Percentiles rank a stretch among this genome's conserved stretches.
Conservation (phyloP, 2,329 filamentous ascomycete species). For the Ambrosiella cleistominuta region DNA sequence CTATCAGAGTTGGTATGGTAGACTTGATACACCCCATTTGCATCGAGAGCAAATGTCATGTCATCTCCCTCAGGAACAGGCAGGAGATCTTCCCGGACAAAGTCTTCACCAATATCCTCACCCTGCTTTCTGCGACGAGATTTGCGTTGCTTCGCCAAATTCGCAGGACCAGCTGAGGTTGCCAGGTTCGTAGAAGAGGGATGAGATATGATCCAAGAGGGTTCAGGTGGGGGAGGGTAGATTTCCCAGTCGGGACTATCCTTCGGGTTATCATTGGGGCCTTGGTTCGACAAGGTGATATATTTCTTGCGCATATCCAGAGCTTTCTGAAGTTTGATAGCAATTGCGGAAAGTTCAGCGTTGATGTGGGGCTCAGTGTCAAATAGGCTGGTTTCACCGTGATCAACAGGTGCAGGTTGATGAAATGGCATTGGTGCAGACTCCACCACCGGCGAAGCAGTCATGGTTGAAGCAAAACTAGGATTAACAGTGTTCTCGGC, state of each 20-base stretch:
- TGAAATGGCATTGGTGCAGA: background rate
- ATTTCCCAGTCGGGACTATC: slow-evolving; percentile 71
- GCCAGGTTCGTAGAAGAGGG: slow-evolving; percentile 9
- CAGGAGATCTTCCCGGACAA: slow-evolving; percentile 59
- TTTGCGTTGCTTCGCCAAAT: slow-evolving; percentile 16
- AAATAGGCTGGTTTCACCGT: slow-evolving; percentile 30
- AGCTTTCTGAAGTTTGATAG: slow-evolving; percentile 78
- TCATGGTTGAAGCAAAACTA: background rate
- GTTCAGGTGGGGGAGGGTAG: slow-evolving; percentile 81
- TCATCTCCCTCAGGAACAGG: slow-evolving; percentile 55
- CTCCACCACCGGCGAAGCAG: slow-evolving; percentile 1
- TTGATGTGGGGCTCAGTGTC: slow-evolving; percentile 65
- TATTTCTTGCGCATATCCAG: slow-evolving; percentile 79
- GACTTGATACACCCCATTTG: slow-evolving; percentile 79
- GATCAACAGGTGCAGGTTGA: slow-evolving; percentile 7
- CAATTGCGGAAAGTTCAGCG: slow-evolving; percentile 69
- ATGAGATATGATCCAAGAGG: slow-evolving; percentile 51
- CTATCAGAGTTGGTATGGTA: slow-evolving; percentile 49
- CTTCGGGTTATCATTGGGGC: slow-evolving; percentile 69
- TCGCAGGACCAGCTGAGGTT: slow-evolving; percentile 11
- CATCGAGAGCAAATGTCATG: slow-evolving; percentile 63
- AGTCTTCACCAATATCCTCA: slow-evolving; percentile 81
- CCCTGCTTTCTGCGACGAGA: slow-evolving; percentile 53
- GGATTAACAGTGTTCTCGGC: background rate
- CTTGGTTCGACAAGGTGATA: slow-evolving; percentile 67